Conservation (phyloP, 192 early-diverging fungal genomes). For the Allomyces javanicus region DNA sequence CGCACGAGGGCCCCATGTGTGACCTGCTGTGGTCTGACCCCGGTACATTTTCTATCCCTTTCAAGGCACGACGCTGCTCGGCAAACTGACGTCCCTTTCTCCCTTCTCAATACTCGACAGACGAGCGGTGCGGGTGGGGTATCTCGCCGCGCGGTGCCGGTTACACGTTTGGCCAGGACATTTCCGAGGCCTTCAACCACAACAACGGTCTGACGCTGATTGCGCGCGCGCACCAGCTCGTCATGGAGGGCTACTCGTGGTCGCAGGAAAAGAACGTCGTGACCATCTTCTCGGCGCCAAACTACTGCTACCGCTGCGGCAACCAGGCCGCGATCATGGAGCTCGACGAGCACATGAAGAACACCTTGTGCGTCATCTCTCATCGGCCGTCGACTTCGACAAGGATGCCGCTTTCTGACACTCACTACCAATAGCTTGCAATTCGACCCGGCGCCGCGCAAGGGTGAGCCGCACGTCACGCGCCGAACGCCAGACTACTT, state of each 20-base stretch:
- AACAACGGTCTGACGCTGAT: constrained; percentile 95
- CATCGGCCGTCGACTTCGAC: neutral
- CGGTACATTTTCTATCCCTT: neutral
- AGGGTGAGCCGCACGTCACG: constrained; percentile 95
- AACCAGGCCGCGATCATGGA: constrained; percentile 99
- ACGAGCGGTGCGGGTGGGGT: constrained; percentile 72
- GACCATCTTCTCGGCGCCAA: constrained; percentile 96
- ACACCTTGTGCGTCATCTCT: constrained; percentile 64
- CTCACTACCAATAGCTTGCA: constrained; percentile 35
- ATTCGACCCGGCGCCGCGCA: constrained; percentile 92
- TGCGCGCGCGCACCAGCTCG: constrained; percentile 82
- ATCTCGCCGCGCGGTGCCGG: constrained; percentile 71
- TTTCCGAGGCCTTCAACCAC: constrained; percentile 69
- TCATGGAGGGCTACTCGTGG: constrained; percentile 98
- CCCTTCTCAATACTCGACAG: constrained; percentile 7
- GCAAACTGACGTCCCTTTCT: neutral
- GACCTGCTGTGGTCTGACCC: constrained; percentile 77
- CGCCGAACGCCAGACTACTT: constrained; percentile 97
- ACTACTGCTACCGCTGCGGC: constrained; percentile 99
- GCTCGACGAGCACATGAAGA: constrained; percentile 97
- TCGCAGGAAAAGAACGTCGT: constrained; percentile 95
- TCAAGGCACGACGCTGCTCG: neutral
- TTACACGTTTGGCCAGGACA: constrained; percentile 78
- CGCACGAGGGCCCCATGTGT: constrained; percentile 74
- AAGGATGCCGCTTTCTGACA: neutral